A percentile compares a stretch with the other conserved stretches of the same genome.
phyloP scores from a whole-genome alignment of 2,329 filamentous ascomycete species.

The Ophiocordyceps unilateralis region DNA sequence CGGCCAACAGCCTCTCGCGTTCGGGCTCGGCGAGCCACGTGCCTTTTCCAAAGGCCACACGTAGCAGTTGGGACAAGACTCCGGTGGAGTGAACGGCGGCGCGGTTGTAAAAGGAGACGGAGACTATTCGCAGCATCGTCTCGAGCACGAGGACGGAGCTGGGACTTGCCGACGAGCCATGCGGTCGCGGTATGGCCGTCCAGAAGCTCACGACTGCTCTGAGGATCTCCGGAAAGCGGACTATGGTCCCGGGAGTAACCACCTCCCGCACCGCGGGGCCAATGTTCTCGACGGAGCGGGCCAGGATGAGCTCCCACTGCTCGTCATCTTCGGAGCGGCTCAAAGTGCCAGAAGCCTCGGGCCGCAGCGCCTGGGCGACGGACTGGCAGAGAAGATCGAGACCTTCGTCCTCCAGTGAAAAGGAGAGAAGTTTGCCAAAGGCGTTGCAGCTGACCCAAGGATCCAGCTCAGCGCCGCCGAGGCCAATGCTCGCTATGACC shows the following conservation, averaged over 20 bases:
- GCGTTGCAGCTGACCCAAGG: conserved; percentile 52
- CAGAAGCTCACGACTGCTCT: conserved; percentile 45
- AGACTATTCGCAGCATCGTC: conserved; percentile 39
- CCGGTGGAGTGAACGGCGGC: conserved; percentile 56
- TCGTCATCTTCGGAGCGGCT: conserved; percentile 16
- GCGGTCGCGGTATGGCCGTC: conserved; percentile 39
- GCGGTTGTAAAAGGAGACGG: conserved; percentile 50
- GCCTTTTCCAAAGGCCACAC: conserved; percentile 37
- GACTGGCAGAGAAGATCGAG: conserved; percentile 51
- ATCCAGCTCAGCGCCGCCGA: conserved; percentile 49
- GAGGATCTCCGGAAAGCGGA: conserved; percentile 46
- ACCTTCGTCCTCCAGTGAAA: conserved; percentile 63
- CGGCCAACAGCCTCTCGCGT: conserved; percentile 38
- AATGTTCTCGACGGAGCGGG: conserved; percentile 19
- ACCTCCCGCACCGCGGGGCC: conserved; percentile 27
- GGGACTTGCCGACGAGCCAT: conserved; percentile 25
- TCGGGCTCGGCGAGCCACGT: conserved; percentile 34
- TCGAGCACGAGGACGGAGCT: conserved; percentile 49
- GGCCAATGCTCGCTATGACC: conserved; percentile 49
- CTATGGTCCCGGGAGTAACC: conserved; percentile 30
- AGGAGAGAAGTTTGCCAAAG: conserved; percentile 68
- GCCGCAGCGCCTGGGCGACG: conserved; percentile 19
- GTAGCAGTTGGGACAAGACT: conserved; percentile 48
- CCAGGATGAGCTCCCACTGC: conserved; percentile 20
- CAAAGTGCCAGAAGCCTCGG: conserved; percentile 9